A percentile compares a stretch with the other conserved stretches of the same genome.
These are phyloP conservation scores for Aspergillus clavatus DNA, from an alignment of 2,329 filamentous ascomycete genomes.

Conservation along the genomic window DNA sequence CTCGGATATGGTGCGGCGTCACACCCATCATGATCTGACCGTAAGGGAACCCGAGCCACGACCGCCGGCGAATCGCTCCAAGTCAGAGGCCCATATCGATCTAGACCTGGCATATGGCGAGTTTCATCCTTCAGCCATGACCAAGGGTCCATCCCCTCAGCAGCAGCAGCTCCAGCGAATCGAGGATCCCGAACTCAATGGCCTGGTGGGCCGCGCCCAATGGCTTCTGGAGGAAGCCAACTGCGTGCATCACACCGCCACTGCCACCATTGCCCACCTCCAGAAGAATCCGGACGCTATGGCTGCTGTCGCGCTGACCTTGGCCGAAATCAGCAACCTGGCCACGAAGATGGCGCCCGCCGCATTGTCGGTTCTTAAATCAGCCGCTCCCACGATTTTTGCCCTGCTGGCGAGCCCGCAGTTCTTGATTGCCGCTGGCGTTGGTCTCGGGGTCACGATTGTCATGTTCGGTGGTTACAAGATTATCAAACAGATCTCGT, in stretches of 20 bases:
- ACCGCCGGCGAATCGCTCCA: slow-evolving; percentile 26
- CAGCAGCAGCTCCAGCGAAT: slow-evolving; percentile 32
- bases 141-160: slow-evolving; percentile 11
- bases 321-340: slow-evolving; percentile 83
- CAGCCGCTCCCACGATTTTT: slow-evolving; percentile 78
- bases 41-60: slow-evolving; percentile 22
- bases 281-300: slow-evolving; percentile 84
- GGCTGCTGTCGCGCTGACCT: slow-evolving; percentile 84
- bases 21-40: slow-evolving; percentile 35
- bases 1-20: slow-evolving; percentile 31
- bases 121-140: slow-evolving; percentile 60
- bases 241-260: slow-evolving; percentile 79
- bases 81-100: slow-evolving; percentile 55
- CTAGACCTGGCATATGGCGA: slow-evolving; percentile 91
- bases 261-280: slow-evolving; percentile 72
- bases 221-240: slow-evolving; percentile 77
- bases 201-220: slow-evolving; percentile 70
- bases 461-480: slow-evolving; percentile 96
- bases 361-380: slow-evolving; percentile 70
- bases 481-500: slow-evolving; percentile 78
- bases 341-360: slow-evolving; percentile 78
- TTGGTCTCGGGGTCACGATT: slow-evolving; percentile 87
- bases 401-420: slow-evolving; percentile 83
- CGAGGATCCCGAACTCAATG: slow-evolving; percentile 57
- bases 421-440: slow-evolving; percentile 86